phyloP scores from a whole-genome alignment of 148 eudicot genomes.

The Nepenthes mirabilis region DNA sequence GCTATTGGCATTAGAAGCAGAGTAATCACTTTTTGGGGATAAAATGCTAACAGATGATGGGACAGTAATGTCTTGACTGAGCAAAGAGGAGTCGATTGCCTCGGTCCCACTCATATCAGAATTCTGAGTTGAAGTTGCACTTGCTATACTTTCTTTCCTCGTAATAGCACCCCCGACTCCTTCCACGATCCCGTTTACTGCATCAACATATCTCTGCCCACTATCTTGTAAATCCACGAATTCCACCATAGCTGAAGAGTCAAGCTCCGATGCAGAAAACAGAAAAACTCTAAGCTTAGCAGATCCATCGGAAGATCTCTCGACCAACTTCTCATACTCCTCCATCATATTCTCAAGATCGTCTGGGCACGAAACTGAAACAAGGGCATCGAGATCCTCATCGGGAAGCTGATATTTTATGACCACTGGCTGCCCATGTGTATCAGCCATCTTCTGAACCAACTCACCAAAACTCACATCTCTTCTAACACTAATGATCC shows the following conservation, averaged over 20 bases:
- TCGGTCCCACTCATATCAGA: constrained; percentile 76
- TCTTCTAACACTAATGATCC: constrained; percentile 63
- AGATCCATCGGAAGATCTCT: constrained; percentile 67
- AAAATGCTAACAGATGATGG: constrained; percentile 21
- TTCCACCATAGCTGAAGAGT: constrained; percentile 36
- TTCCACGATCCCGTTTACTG: constrained; percentile 66
- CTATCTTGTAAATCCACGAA: constrained; percentile 48
- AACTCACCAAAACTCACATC: constrained; percentile 38
- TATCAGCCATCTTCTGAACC: constrained; percentile 53
- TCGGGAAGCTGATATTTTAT: constrained; percentile 89
- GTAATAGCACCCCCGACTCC: constrained; percentile 29
- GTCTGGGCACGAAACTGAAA: constrained; percentile 70
- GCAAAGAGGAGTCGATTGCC: constrained; percentile 25
- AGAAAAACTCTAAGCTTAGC: constrained; percentile 76
- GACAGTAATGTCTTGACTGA: constrained; percentile 31
- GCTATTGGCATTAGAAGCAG: constrained; percentile 26
- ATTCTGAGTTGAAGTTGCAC: constrained; percentile 73
- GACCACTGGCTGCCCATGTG: constrained; percentile 39
- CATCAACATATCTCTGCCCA: constrained; percentile 73
- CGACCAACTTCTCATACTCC: constrained; percentile 66
- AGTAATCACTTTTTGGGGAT: constrained; percentile 36
- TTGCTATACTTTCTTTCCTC: constrained; percentile 61
- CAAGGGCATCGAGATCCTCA: constrained; percentile 94
- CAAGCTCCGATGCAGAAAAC: constrained; percentile 60
- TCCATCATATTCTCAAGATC: constrained; percentile 98